Percentiles rank a stretch among this genome's conserved stretches.
Conservation (phyloP, 1,284 basidiomycete species). For the Leccinum fallax region DNA sequence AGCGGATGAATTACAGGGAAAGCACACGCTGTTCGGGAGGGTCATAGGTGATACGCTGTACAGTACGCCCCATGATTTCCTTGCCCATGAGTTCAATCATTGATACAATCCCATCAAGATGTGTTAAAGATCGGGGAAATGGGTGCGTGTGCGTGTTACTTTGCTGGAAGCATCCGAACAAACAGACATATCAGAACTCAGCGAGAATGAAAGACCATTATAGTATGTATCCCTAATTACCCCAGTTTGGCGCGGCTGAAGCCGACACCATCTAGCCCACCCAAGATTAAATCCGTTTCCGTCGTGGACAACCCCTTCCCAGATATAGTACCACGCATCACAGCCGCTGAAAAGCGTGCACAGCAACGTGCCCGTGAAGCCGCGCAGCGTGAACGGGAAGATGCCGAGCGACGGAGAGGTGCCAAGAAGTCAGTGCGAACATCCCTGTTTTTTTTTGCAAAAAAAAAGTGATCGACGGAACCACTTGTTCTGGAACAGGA, state of each 20-base stretch:
- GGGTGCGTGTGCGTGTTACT: constrained; percentile 47
- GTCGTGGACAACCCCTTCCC: constrained; percentile 93
- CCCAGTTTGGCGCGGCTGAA: constrained; percentile 6
- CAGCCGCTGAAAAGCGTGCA: constrained; percentile 83
- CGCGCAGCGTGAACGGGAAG: constrained; percentile 76
- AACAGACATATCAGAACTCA: constrained; percentile 63
- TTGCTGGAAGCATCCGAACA: neutral
- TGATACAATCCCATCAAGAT: constrained; percentile 48
- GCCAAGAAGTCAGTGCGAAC: constrained; percentile 74
- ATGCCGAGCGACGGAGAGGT: constrained; percentile 68
- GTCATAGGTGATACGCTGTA: constrained; percentile 83
- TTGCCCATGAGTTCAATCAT: neutral
- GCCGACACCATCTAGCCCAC: constrained; percentile 59
- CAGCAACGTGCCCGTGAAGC: constrained; percentile 81
- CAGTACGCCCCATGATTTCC: constrained; percentile 56
- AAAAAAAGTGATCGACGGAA: constrained; percentile 1
- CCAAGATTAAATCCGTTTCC: constrained; percentile 82
- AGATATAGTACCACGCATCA: constrained; percentile 96
- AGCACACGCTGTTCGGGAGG: constrained; percentile 87
- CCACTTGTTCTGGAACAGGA: constrained; percentile 48
- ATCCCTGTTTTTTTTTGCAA: neutral
- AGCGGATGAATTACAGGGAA: constrained; percentile 86
- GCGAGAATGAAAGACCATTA: constrained; percentile 78
- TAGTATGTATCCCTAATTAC: constrained; percentile 60
- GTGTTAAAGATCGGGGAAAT: constrained; percentile 89